These are phyloP conservation scores for Aspergillus texensis DNA, from an alignment of 2,329 filamentous ascomycete genomes.

Conservation along the genomic window DNA sequence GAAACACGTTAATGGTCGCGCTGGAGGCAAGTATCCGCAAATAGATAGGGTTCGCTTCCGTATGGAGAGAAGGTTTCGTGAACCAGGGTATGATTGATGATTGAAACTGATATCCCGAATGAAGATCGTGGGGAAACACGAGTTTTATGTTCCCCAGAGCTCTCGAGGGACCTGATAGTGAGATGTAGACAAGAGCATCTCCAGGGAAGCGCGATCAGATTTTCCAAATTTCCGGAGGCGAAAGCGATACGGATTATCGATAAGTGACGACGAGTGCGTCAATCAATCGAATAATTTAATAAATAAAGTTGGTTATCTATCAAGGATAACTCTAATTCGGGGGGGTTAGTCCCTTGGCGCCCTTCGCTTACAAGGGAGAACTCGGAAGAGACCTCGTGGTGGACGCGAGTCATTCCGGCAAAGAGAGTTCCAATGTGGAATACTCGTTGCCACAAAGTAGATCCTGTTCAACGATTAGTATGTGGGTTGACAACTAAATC, in stretches of 20 bases:
- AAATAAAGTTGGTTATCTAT: constrained; percentile 19
- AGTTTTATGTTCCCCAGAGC: not conserved
- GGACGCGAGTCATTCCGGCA: too few relatives aligned
- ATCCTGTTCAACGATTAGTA: too few relatives aligned
- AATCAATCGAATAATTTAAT: constrained; percentile 24
- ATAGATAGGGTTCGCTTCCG: not conserved
- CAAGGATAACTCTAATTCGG: not conserved
- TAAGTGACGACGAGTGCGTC: constrained; percentile 15
- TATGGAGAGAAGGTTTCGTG: not conserved
- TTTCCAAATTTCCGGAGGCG: not conserved
- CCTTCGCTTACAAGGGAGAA: not conserved
- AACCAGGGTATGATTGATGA: not conserved
- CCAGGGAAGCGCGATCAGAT: not conserved
- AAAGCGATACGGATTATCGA: constrained; percentile 8
- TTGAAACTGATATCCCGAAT: not conserved
- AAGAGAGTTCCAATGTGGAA: too few relatives aligned
- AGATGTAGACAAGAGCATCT: not conserved
- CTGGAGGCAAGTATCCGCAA: not conserved
- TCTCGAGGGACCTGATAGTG: too few relatives aligned
- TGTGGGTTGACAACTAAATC: too few relatives aligned
- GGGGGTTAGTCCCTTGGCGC: not conserved
- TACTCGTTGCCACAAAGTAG: too few relatives aligned
- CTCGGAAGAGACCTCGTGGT: not conserved
- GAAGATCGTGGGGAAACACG: not conserved
- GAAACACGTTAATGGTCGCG: not conserved